These are phyloP conservation scores for Cyclostephanos tholiformis DNA, from an alignment of 108 stramenopile species.

Conservation along the genomic window DNA sequence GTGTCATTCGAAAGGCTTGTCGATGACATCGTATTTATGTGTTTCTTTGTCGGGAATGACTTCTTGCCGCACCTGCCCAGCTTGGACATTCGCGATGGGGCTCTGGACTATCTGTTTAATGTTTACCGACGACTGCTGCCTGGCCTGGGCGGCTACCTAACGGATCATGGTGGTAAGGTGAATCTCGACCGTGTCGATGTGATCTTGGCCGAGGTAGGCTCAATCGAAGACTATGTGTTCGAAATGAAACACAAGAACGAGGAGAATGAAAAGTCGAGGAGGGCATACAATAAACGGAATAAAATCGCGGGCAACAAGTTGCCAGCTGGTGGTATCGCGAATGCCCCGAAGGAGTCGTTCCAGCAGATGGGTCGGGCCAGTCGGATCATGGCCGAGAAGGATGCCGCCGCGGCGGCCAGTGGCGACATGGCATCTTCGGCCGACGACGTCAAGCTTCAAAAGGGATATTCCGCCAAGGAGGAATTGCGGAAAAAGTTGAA, in stretches of 20 bases:
- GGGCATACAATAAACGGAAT: conserved; percentile 47
- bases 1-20: conserved; percentile 90
- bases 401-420: conserved; percentile 9
- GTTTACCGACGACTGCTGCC: conserved; percentile 91
- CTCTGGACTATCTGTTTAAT: conserved; percentile 88
- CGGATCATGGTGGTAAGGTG: conserved; percentile 92
- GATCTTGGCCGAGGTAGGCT: conserved; percentile 91
- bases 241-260: conserved; percentile 90
- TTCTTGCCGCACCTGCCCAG: conserved; percentile 94
- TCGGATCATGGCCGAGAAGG: conserved; percentile 62
- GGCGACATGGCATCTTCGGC: conserved; percentile 20
- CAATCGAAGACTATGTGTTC: conserved; percentile 97
- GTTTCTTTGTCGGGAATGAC: conserved; percentile 98
- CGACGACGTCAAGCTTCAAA: conserved; percentile 44
- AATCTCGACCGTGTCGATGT: conserved; percentile 92
- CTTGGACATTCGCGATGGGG: conserved; percentile 94
- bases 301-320: conserved; percentile 50
- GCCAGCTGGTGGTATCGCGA: conserved; percentile 44
- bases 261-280: conserved; percentile 64
- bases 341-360: conserved; percentile 37
- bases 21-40: conserved; percentile 99
- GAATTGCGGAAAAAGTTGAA: conserved; percentile 57
- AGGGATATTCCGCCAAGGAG: conserved; percentile 54
- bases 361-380: conserved; percentile 71
- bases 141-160: conserved; percentile 92